These are phyloP conservation scores for Planoprotostelium fungivorum DNA, from an alignment of 78 protist genomes.

Conservation along the genomic window DNA sequence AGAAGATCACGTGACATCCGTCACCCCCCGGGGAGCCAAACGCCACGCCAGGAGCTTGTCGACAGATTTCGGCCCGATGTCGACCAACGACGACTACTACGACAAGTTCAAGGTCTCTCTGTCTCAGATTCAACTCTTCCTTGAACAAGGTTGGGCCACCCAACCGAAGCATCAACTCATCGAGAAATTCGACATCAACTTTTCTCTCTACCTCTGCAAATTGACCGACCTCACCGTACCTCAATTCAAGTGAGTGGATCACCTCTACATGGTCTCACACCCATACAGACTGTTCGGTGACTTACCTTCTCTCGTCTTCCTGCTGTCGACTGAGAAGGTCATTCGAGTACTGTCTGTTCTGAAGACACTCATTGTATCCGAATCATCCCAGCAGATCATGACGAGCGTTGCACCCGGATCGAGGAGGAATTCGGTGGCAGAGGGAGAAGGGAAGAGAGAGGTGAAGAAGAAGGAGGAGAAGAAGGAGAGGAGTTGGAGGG, in stretches of 20 bases:
- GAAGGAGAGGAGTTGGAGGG: not conserved
- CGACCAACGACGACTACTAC: not conserved
- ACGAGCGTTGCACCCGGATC: not conserved
- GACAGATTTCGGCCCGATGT: not conserved
- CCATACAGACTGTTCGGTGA: not conserved
- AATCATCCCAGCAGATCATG: not conserved
- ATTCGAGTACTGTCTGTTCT: not conserved
- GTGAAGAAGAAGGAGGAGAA: not conserved
- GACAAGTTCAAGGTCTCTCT: not conserved
- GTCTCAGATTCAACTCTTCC: not conserved
- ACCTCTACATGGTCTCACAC: no score
- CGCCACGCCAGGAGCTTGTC: not conserved
- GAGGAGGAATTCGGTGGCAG: not conserved
- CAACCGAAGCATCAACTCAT: not conserved
- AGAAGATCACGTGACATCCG: not conserved
- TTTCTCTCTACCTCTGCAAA: not conserved
- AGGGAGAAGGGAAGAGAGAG: not conserved
- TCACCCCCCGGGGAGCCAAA: not conserved
- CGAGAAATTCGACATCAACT: not conserved
- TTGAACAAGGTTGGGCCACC: not conserved
- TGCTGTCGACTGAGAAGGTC: not conserved
- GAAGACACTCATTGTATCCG: not conserved
- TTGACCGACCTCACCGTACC: not conserved
- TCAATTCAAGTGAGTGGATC: not conserved
- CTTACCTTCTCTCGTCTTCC: not conserved